These are phyloP conservation scores for Venturia nashicola DNA, from an alignment of 2,329 filamentous ascomycete genomes.

Conservation along the genomic window DNA sequence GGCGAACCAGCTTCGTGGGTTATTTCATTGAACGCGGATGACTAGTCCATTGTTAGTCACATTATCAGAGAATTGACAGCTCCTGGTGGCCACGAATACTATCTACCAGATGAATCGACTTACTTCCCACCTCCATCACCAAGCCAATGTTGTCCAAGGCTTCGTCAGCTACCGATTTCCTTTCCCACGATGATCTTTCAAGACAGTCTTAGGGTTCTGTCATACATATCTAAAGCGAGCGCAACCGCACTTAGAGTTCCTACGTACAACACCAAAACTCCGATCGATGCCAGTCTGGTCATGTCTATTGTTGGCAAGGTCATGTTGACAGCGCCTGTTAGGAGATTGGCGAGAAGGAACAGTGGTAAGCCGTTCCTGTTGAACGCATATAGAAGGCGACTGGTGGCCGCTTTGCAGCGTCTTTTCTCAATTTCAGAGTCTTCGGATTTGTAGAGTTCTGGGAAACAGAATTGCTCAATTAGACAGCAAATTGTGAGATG, in stretches of 20 bases:
- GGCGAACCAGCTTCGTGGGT: not conserved
- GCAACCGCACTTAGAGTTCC: conserved; percentile 55
- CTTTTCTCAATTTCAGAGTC: conserved; percentile 41
- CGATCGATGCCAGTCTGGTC: conserved; percentile 53
- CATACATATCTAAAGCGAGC: conserved; percentile 48
- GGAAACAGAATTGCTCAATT: conserved; percentile 70
- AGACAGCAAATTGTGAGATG: conserved; percentile 69
- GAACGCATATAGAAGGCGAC: conserved; percentile 66
- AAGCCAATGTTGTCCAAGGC: not conserved
- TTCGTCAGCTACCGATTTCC: not conserved
- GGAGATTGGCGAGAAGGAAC: conserved; percentile 77
- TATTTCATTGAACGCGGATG: not conserved
- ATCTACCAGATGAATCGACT: not conserved
- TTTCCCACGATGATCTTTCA: not conserved
- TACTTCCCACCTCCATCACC: not conserved
- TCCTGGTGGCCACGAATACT: not conserved
- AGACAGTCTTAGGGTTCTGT: conserved; percentile 30
- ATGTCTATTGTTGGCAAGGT: conserved; percentile 71
- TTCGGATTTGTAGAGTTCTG: conserved; percentile 47
- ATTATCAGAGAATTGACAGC: not conserved
- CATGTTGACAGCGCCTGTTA: conserved; percentile 85
- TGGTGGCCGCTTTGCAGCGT: conserved; percentile 59
- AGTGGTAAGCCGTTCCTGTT: conserved; percentile 80
- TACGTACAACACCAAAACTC: conserved; percentile 62
- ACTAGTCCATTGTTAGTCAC: not conserved